Evolutionary conservation across 2,329 filamentous ascomycete species (phyloP), one percentile per base, ranked within the genome.

Genomic region (Grosmannia penicillata): DNA sequence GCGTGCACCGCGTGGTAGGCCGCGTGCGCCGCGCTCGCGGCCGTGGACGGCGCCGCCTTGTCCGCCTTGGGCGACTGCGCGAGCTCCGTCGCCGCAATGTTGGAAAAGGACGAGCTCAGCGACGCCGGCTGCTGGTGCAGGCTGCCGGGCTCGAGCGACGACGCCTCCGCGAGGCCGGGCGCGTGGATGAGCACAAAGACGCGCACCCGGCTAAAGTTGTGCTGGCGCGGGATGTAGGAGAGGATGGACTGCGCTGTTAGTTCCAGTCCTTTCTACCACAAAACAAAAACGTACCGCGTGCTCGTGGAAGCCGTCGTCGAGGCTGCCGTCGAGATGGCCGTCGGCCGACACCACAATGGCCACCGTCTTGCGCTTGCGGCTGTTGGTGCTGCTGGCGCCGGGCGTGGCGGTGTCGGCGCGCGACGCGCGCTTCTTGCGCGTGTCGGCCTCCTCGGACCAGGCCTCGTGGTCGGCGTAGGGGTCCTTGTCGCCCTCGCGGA

Each of bases 121-220:
- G 65, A 93, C 61, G 56, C 73, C 65, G 59, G 74, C 40, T 37
- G 39, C 55, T 60, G 73, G 63, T 70, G 53, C 56, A 61, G 49
- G 62, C 59, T 17, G n/a, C n/a, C 3, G 35, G 35, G 52, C n/a
- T 78, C 68, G 41, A 70, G 55, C 37, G 36, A 8, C 13, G 63
- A 58, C 43, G 70, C 65, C 37, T 85, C 78, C 58, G 85, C 84
- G 38, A 93, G 62, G 37, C 73, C 70, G 1, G 89, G 89, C 3
- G 84, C 77, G 58, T 94, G 94, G 53, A 96, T 89, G 47, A 96
- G 68, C 41, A 96, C 71, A 51, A 93, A 93, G 19, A 95, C 68
- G 53, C 83, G 82, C 47, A 79, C 75, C 44, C 68, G 75, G 33
- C 75, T 72, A 45, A 79, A 73, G 55, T 94, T 77, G 47, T 79